Evolutionary conservation across 2,329 filamentous ascomycete species (phyloP).

Genomic region (Ascochyta clinopodiicola): DNA sequence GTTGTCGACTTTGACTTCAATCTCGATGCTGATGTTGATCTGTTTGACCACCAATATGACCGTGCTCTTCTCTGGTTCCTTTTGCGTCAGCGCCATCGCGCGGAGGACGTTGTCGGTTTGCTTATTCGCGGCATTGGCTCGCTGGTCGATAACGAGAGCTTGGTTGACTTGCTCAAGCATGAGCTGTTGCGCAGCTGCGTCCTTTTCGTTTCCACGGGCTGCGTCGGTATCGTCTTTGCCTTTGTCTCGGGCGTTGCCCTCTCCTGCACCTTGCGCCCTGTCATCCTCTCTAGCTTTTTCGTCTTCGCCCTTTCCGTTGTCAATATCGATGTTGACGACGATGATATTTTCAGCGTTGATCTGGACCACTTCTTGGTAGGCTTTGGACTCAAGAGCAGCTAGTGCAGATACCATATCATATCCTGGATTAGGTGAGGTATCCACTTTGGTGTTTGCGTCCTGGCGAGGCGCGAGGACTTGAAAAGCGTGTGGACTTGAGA

Average conservation of each 20-base stretch:
- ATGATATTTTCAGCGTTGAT: background rate
- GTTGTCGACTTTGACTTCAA: background rate
- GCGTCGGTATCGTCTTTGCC: background rate
- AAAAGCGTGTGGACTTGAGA: background rate
- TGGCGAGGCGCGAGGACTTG: background rate
- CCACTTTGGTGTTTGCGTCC: background rate
- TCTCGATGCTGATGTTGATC: background rate
- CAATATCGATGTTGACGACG: background rate
- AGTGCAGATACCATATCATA: background rate
- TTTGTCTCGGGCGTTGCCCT: background rate
- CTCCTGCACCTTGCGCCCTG: background rate
- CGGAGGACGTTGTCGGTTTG: slow-evolving; percentile 9
- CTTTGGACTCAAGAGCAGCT: background rate
- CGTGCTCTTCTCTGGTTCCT: slow-evolving; percentile 2
- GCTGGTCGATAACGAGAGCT: slow-evolving; percentile 2
- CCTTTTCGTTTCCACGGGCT: background rate
- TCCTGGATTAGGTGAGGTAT: background rate
- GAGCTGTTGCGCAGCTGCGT: background rate
- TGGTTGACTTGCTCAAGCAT: slow-evolving; percentile 6
- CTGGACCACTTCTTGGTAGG: background rate
- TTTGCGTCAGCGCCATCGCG: background rate
- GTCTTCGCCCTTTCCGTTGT: background rate
- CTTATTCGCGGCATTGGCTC: slow-evolving; percentile 1
- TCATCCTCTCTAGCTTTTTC: background rate
- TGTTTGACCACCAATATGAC: slow-evolving; percentile 4